Evolutionary conservation across 2,329 filamentous ascomycete genomes (phyloP).

Genomic region (Exophiala bonariae): DNA sequence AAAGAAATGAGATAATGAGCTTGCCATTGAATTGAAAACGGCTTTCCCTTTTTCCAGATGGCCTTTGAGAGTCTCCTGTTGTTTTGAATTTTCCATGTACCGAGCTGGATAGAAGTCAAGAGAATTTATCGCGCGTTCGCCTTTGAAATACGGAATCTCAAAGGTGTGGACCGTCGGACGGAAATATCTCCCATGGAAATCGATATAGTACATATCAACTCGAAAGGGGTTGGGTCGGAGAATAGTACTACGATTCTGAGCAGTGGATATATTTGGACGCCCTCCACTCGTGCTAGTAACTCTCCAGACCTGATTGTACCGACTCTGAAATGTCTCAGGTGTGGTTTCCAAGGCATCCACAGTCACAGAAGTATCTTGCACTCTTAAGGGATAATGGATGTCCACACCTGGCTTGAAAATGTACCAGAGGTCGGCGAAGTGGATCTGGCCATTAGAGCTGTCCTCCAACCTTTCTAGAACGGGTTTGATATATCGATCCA

Average conservation of each 20-base stretch:
- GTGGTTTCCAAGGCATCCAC: conserved; percentile 1
- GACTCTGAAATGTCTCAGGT: conserved; percentile 3
- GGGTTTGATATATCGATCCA: conserved; percentile 22
- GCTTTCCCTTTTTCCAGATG: background rate
- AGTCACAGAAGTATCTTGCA: background rate
- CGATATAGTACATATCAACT: conserved; percentile 31
- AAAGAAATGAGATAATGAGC: conserved; percentile 6
- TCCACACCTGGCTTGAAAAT: conserved; percentile 10
- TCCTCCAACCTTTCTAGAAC: conserved; percentile 11
- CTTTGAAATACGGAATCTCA: conserved; percentile 5
- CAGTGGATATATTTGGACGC: conserved; percentile 19
- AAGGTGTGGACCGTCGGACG: conserved; percentile 27
- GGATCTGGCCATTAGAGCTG: conserved; percentile 5
- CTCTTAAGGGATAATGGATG: conserved; percentile 5
- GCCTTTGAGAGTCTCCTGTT: conserved; percentile 5
- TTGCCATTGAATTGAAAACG: conserved; percentile 12
- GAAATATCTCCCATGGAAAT: conserved; percentile 31
- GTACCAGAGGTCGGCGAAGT: conserved; percentile 21
- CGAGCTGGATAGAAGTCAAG: conserved; percentile 6
- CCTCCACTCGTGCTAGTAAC: conserved; percentile 13
- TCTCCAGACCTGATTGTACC: conserved; percentile 14
- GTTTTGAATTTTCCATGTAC: background rate
- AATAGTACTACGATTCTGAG: conserved; percentile 6
- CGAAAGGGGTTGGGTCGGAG: conserved; percentile 23
- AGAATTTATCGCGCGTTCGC: conserved; percentile 9